These are phyloP conservation scores for Aspergillus olivimuriae DNA, from an alignment of 495 filamentous ascomycete species.

Conservation along the genomic window DNA sequence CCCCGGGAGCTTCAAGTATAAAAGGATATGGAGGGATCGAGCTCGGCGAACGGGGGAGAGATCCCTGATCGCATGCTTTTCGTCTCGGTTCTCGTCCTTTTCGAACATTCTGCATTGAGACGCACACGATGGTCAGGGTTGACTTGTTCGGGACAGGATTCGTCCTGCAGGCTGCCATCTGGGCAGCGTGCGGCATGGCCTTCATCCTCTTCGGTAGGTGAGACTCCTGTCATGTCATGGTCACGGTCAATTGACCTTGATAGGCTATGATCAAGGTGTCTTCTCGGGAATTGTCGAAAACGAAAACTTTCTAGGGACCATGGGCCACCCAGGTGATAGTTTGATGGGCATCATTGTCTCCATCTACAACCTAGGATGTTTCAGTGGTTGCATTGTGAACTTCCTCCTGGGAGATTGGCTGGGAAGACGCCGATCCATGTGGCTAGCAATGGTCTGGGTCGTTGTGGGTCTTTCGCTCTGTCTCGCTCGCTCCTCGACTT, in stretches of 20 bases:
- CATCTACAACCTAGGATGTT: slow-evolving; percentile 47
- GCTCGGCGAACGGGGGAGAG: neutral
- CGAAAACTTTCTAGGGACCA: slow-evolving; percentile 39
- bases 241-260: neutral
- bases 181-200: slow-evolving; percentile 18
- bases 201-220: slow-evolving; percentile 17
- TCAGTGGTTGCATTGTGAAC: slow-evolving; percentile 39
- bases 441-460: slow-evolving; percentile 30
- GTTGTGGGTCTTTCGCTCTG: slow-evolving; percentile 16
- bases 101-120: neutral
- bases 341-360: slow-evolving; percentile 43
- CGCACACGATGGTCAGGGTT: slow-evolving; percentile 9
- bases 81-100: neutral
- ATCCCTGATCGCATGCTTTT: neutral
- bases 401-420: slow-evolving; percentile 43
- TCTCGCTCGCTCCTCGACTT: neutral
- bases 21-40: neutral
- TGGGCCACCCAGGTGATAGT: slow-evolving; percentile 34
- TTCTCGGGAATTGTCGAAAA: slow-evolving; percentile 45
- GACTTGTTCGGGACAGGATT: slow-evolving; percentile 16
- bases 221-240: no score
- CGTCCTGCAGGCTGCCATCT: slow-evolving; percentile 15
- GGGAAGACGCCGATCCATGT: slow-evolving; percentile 40
- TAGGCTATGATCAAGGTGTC: slow-evolving; percentile 51
- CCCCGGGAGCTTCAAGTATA: neutral